These are phyloP conservation scores for Chaetomium cochliodes DNA, from an alignment of 495 filamentous ascomycete species.

Conservation along the genomic window DNA sequence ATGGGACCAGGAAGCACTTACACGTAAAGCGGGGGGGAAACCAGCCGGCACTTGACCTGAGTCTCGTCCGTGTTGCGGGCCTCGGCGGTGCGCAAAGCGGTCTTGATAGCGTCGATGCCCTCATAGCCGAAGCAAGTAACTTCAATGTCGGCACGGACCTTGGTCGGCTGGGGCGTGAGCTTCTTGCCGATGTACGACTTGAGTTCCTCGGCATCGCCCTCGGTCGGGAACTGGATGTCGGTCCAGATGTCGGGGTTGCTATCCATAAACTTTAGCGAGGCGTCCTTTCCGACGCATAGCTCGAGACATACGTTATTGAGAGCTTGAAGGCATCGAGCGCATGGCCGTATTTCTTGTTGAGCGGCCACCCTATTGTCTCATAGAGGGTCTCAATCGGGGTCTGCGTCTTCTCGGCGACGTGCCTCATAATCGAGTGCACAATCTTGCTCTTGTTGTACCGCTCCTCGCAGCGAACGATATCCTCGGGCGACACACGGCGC, in stretches of 20 bases:
- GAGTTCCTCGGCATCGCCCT: conserved; percentile 81
- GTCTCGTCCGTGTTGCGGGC: conserved; percentile 82
- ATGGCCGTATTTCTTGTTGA: conserved; percentile 97
- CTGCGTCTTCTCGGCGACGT: conserved; percentile 94
- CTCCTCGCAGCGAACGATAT: conserved; percentile 97
- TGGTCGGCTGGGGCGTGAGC: conserved; percentile 93
- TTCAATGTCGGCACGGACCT: conserved; percentile 96
- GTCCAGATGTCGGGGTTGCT: conserved; percentile 96
- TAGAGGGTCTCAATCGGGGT: conserved; percentile 92
- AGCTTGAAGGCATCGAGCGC: conserved; percentile 98
- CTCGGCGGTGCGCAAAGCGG: conserved; percentile 80
- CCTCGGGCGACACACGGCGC: conserved; percentile 93
- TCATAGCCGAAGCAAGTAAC: conserved; percentile 98
- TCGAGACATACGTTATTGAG: conserved; percentile 78
- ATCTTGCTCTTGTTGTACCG: conserved; percentile 99
- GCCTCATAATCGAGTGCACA: conserved; percentile 96
- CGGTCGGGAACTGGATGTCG: conserved; percentile 82
- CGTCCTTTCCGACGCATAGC: not conserved
- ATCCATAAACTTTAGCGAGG: conserved; percentile 14
- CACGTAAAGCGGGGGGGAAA: conserved; percentile 93
- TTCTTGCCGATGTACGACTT: conserved; percentile 92
- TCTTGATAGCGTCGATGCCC: conserved; percentile 96
- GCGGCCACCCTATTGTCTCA: conserved; percentile 90
- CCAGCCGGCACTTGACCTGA: conserved; percentile 95
- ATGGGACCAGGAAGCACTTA: conserved; percentile 27